phyloP scores from a whole-genome alignment of 306 rosid species.

The Prunus kanzakura region DNA sequence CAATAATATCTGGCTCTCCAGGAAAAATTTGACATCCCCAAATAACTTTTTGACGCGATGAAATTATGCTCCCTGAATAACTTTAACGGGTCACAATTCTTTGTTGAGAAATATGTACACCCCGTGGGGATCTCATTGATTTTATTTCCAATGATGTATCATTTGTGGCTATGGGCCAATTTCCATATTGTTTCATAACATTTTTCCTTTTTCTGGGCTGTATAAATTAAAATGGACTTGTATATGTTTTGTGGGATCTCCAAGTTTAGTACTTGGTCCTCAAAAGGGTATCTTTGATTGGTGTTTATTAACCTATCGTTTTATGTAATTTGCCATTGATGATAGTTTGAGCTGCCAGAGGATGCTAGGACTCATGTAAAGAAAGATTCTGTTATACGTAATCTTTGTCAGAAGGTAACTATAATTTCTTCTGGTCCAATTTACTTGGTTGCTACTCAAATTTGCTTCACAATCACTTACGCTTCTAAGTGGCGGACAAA shows the following conservation, averaged over 20 bases:
- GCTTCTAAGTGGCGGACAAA: constrained; percentile 7
- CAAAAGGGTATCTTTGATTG: constrained; percentile 6
- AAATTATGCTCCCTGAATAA: not conserved
- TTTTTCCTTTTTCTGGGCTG: not conserved
- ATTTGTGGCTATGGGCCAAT: not conserved
- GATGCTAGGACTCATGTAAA: constrained; percentile 64
- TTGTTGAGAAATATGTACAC: not conserved
- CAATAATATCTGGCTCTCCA: not conserved
- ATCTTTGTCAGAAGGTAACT: constrained; percentile 85
- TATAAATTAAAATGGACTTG: not conserved
- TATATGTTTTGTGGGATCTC: not conserved
- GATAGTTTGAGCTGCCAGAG: constrained; percentile 79
- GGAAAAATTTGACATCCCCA: not conserved
- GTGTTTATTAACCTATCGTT: constrained; percentile 1
- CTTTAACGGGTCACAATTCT: not conserved
- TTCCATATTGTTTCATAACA: not conserved
- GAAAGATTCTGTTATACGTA: constrained; percentile 82
- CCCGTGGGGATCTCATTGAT: not conserved
- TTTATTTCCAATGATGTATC: not conserved
- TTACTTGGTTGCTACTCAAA: not conserved
- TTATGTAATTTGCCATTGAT: constrained; percentile 14
- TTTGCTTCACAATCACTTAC: not conserved
- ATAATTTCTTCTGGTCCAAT: constrained; percentile 15
- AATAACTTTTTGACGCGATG: not conserved
- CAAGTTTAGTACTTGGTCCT: constrained; percentile 11